Conservation (phyloP, 2,329 filamentous ascomycete genomes). For the Aureobasidium vineae region DNA sequence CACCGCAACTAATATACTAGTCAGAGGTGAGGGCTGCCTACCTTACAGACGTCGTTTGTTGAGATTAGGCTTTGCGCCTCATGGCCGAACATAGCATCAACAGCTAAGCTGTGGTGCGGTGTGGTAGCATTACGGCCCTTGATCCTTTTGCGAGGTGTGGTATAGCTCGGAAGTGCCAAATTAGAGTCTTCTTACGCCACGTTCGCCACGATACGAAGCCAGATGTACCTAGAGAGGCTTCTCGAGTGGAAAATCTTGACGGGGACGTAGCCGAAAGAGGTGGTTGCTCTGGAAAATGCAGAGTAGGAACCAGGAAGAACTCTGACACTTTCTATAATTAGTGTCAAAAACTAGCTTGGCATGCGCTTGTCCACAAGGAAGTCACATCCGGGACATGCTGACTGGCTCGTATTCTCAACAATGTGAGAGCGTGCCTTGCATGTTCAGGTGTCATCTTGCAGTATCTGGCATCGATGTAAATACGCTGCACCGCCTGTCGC, state of each 20-base stretch:
- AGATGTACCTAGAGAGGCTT: neutral
- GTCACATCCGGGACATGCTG: neutral
- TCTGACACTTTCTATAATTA: conserved; percentile 7
- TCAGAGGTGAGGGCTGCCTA: neutral
- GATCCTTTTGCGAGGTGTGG: conserved; percentile 15
- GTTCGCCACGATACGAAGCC: conserved; percentile 15
- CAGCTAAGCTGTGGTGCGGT: neutral
- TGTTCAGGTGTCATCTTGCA: conserved; percentile 4
- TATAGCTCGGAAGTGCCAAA: neutral
- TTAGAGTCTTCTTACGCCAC: conserved; percentile 3
- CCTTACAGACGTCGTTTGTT: neutral
- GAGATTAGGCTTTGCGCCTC: conserved; percentile 1
- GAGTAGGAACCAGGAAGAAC: neutral
- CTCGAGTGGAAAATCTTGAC: neutral
- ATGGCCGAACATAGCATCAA: conserved; percentile 12
- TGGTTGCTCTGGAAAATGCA: neutral
- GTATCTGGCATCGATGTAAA: neutral
- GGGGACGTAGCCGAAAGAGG: neutral
- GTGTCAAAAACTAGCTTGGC: neutral
- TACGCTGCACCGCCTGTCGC: neutral
- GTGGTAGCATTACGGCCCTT: conserved; percentile 6
- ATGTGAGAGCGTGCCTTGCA: conserved; percentile 9
- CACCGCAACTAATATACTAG: conserved; percentile 21
- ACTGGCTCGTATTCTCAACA: conserved; percentile 20
- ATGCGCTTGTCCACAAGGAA: neutral